These are phyloP conservation scores for Ananas comosus DNA, from an alignment of 176 grass and related monocot genomes.

Conservation along the genomic window DNA sequence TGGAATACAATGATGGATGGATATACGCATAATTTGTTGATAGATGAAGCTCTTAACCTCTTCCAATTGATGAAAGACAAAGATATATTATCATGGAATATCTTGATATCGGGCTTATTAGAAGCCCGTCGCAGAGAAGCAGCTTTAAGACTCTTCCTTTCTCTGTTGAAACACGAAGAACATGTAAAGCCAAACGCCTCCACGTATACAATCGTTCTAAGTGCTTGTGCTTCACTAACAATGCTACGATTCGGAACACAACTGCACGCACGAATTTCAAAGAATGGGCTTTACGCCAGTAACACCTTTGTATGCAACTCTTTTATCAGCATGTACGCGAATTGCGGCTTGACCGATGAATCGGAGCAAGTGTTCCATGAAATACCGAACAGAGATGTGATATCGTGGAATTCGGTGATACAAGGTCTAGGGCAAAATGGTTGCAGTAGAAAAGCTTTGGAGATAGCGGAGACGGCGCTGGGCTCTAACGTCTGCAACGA, in stretches of 20 bases:
- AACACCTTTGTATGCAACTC: slow-evolving; percentile 38
- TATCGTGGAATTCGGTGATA: slow-evolving; percentile 51
- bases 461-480: slow-evolving; percentile 23
- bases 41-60: slow-evolving; percentile 31
- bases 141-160: slow-evolving; percentile 24
- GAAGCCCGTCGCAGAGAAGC: slow-evolving; percentile 23
- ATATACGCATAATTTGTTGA: slow-evolving; percentile 29
- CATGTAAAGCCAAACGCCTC: slow-evolving; percentile 13
- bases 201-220: slow-evolving; percentile 30
- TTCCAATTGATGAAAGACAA: slow-evolving; percentile 32
- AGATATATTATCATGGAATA: slow-evolving; percentile 47
- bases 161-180: slow-evolving; percentile 9
- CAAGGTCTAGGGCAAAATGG: slow-evolving; percentile 58
- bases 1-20: slow-evolving; percentile 52
- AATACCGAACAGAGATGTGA: slow-evolving; percentile 14
- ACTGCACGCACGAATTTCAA: slow-evolving; percentile 26
- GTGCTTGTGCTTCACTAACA: slow-evolving; percentile 27
- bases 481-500: slow-evolving; percentile 21
- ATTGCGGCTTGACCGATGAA: slow-evolving; percentile 20
- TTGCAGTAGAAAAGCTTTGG: slow-evolving; percentile 22
- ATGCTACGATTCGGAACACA: slow-evolving; percentile 33
- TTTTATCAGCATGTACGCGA: slow-evolving; percentile 51
- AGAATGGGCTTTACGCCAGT: slow-evolving; percentile 15
- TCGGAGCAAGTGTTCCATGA: slow-evolving; percentile 38
- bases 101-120: slow-evolving; percentile 33